Percentiles rank a stretch among this genome's conserved stretches.
phyloP scores from a whole-genome alignment of 2,329 filamentous ascomycete genomes.

The Cladosporium cucumerinum region DNA sequence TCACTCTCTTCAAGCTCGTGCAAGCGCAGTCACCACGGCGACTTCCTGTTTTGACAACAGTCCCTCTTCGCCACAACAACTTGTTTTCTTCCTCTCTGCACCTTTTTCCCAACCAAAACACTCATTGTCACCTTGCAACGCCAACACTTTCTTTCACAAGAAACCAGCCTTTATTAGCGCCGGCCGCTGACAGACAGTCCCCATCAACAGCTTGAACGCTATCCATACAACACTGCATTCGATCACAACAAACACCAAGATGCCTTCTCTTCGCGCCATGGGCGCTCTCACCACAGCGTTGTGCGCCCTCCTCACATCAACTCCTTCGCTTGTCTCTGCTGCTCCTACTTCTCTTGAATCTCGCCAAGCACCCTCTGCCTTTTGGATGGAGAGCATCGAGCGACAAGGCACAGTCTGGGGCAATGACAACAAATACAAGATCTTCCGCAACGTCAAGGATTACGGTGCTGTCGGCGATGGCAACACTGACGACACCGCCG shows the following conservation, averaged over 20 bases:
- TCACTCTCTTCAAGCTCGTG: neutral
- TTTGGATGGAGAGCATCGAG: conserved; percentile 26
- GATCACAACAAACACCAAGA: conserved; percentile 15
- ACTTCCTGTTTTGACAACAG: conserved; percentile 11
- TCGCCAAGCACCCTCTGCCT: conserved; percentile 16
- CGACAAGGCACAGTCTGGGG: conserved; percentile 65
- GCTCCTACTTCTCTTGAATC: conserved; percentile 13
- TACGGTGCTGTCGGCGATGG: conserved; percentile 55
- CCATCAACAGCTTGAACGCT: conserved; percentile 4
- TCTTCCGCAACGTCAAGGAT: conserved; percentile 50
- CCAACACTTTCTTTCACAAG: conserved; percentile 1
- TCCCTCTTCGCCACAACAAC: neutral
- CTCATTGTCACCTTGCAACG: neutral
- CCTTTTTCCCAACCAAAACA: conserved; percentile 2
- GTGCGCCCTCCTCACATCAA: conserved; percentile 25
- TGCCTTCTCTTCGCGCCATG: conserved; percentile 27
- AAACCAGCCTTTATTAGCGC: neutral
- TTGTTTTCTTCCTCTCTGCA: neutral
- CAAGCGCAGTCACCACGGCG: conserved; percentile 6
- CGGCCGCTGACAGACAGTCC: conserved; percentile 14
- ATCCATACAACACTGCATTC: neutral
- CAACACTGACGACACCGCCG: conserved; percentile 75
- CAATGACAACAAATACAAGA: conserved; percentile 57
- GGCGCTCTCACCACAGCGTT: conserved; percentile 30
- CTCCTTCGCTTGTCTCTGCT: conserved; percentile 14